Percentiles rank a stretch among this genome's conserved stretches.
phyloP scores from a whole-genome alignment of 2,329 filamentous ascomycete genomes.

The Fusarium sp. region DNA sequence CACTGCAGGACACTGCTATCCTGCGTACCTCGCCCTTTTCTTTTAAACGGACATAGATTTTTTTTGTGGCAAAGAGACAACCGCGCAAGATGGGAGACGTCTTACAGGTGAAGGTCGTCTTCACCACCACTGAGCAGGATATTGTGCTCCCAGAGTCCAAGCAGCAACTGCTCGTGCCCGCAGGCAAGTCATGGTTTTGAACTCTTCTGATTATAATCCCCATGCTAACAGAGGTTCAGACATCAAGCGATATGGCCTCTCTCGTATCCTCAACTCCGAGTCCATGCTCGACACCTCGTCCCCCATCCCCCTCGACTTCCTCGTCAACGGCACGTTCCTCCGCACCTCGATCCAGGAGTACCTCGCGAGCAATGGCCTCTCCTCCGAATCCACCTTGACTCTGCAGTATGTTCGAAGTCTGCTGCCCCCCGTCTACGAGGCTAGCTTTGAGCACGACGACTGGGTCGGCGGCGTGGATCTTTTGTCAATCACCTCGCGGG shows the following conservation, averaged over 20 bases:
- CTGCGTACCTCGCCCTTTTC: neutral
- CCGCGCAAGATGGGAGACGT: conserved; percentile 52
- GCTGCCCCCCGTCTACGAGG: conserved; percentile 88
- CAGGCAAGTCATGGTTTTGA: conserved; percentile 54
- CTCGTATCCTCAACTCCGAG: conserved; percentile 77
- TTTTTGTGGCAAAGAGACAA: neutral
- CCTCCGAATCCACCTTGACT: conserved; percentile 85
- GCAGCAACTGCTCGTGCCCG: conserved; percentile 71
- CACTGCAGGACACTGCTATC: neutral
- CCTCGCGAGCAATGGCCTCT: conserved; percentile 86
- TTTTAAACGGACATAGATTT: neutral
- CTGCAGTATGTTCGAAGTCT: conserved; percentile 95
- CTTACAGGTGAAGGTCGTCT: conserved; percentile 74
- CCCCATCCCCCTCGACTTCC: conserved; percentile 89
- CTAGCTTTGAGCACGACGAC: conserved; percentile 96
- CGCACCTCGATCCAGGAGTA: conserved; percentile 92
- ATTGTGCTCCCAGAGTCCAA: conserved; percentile 73
- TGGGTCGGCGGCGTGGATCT: conserved; percentile 94
- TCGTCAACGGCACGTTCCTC: conserved; percentile 93
- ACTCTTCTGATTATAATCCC: neutral
- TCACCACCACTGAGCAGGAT: conserved; percentile 72
- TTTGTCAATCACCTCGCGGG: conserved; percentile 74
- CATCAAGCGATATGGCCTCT: conserved; percentile 77
- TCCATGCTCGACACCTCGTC: conserved; percentile 74
- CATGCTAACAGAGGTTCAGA: conserved; percentile 54